These are phyloP conservation scores for Leishmania tarentolae DNA, from an alignment of 208 protist species.

Conservation along the genomic window DNA sequence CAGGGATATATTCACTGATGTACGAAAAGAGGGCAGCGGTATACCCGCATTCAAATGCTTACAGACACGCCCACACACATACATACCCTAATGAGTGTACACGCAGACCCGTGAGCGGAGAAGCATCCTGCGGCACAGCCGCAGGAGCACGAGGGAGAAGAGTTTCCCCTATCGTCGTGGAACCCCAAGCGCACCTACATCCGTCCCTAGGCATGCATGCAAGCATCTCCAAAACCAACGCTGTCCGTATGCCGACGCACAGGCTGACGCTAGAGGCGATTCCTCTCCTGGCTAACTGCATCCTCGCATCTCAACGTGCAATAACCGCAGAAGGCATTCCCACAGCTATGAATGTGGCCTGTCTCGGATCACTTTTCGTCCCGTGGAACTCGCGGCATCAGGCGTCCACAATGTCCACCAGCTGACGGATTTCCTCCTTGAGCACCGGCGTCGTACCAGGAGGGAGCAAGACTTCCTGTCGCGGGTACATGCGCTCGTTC, in stretches of 20 bases:
- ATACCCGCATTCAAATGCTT: not conserved
- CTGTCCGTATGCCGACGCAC: not conserved
- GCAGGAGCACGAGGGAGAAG: not conserved
- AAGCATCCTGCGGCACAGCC: not conserved
- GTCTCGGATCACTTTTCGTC: not conserved
- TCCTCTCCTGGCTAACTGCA: not conserved
- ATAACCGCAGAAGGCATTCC: too few species aligned
- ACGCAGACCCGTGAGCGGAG: not conserved
- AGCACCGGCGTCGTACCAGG: conserved; percentile 82
- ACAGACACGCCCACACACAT: conserved; percentile 1
- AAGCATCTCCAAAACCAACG: not conserved
- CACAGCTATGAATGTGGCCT: not conserved
- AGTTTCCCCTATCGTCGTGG: not conserved
- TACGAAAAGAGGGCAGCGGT: not conserved
- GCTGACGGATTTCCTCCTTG: conserved; percentile 74
- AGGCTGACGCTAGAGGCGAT: not conserved
- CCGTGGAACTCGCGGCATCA: conserved; percentile 10
- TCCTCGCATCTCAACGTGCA: not conserved
- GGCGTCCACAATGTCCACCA: conserved; percentile 80
- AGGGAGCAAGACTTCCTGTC: conserved; percentile 68
- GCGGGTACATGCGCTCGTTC: conserved; percentile 83
- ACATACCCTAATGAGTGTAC: not conserved
- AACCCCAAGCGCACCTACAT: not conserved
- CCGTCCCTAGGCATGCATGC: not conserved
- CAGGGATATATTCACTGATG: not conserved